Evolutionary conservation across 176 grass and related monocot genomes (phyloP).

Genomic region (Bolboschoenus planiculmis): DNA sequence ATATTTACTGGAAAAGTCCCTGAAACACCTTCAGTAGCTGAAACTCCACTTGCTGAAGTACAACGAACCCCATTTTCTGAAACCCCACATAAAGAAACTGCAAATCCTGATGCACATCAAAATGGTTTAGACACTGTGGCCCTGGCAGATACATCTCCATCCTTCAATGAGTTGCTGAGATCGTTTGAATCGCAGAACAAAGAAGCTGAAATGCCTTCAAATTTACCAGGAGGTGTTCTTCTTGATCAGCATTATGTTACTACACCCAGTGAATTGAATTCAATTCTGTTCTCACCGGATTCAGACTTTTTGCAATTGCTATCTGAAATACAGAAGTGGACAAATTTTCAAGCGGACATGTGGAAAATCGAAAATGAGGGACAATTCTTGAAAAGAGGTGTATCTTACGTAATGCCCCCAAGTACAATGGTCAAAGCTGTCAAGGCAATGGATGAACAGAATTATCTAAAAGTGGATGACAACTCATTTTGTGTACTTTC

Average conservation of each 20-base stretch:
- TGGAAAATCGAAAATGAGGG: conserved; percentile 57
- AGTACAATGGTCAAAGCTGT: conserved; percentile 78
- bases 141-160: background rate
- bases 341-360: conserved; percentile 62
- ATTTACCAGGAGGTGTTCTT: conserved; percentile 68
- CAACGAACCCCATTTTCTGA: background rate
- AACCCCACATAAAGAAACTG: background rate
- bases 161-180: conserved; percentile 59
- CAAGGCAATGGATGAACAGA: conserved; percentile 80
- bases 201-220: conserved; percentile 68
- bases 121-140: background rate
- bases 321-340: conserved; percentile 49
- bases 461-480: conserved; percentile 77
- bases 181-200: conserved; percentile 35
- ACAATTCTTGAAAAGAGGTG: conserved; percentile 52
- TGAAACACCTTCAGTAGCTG: background rate
- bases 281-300: conserved; percentile 71
- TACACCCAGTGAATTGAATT: conserved; percentile 61
- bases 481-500: conserved; percentile 64
- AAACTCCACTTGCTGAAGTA: conserved; percentile 9
- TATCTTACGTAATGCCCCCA: conserved; percentile 74
- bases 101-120: background rate
- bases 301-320: conserved; percentile 56
- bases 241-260: conserved; percentile 55
- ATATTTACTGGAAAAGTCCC: conserved; percentile 17